Evolutionary conservation across 2,329 filamentous ascomycete species (phyloP), one percentile per base, ranked within the genome.

Genomic region (Venturia pyrina): DNA sequence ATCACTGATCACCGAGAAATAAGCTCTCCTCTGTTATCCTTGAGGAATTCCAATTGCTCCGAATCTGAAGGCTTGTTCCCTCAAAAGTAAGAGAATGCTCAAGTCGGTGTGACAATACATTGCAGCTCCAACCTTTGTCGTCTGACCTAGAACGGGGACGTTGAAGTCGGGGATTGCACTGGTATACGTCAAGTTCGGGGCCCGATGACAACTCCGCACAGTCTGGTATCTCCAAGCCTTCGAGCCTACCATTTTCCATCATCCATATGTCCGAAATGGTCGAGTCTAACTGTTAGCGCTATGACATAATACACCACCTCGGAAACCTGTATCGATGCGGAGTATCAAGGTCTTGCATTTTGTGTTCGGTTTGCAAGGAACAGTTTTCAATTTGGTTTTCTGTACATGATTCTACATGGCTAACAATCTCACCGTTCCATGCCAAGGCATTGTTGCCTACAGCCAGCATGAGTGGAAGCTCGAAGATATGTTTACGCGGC

Each of bases 391-490:
- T 34, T 32, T 17, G 24, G 28, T 19, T 34, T 6, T 34, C 50
- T 8, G 3, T 19, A 24, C 24, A 21, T 28, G 15, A 56, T 17
- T 32, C 15, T 1, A 15, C 1, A 56, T 56, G 50, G 50, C 24
- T 21, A 17, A 56, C 10, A 60, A 34, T n/a, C 10, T 24, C 21
- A 62, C 59, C 21, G 59, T 62, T 24, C 59, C 59, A 17, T 62
- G 59, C 41, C 21, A 10, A 44, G 59, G 59, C 34, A 62, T 62
- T 7, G 59, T 62, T n/a, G 59, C 59, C 15, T 62, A 62, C 34
- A 41, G 37, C 41, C 37, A 62, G 59, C 59, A 44, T 44, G 59
- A 62, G 3, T 62, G 59, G 59, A 62, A 62, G 41, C 34, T 41
- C 2, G 59, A 62, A 41, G 59, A 62, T 11, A 62, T 62, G 59